phyloP scores from a whole-genome alignment of 768 basidiomycete species.

The Serpula lacrymans region DNA sequence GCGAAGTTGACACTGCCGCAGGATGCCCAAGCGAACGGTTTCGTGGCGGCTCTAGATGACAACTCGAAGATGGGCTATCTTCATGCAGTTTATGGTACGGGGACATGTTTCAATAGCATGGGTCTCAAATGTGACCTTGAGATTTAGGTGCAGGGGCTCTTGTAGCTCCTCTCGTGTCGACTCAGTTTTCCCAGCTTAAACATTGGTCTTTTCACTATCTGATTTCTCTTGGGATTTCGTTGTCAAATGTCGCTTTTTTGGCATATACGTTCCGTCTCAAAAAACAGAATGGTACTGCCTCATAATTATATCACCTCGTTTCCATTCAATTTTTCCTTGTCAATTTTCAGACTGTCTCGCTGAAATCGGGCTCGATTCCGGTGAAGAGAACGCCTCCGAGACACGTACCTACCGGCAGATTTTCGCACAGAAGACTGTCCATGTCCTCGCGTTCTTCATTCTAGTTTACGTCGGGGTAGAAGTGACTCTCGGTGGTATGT shows the following conservation, averaged over 20 bases:
- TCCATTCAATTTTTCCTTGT: not conserved
- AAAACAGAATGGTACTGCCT: slow-evolving; percentile 28
- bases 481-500: slow-evolving; percentile 32
- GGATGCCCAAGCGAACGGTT: slow-evolving; percentile 71
- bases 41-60: slow-evolving; percentile 51
- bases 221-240: slow-evolving; percentile 25
- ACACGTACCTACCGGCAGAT: slow-evolving; percentile 17
- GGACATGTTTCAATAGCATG: not conserved
- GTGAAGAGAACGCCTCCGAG: slow-evolving; percentile 9
- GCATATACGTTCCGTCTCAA: slow-evolving; percentile 24
- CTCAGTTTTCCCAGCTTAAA: slow-evolving; percentile 31
- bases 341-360: slow-evolving; percentile 24
- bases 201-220: slow-evolving; percentile 46
- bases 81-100: slow-evolving; percentile 24
- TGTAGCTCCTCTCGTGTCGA: slow-evolving; percentile 37
- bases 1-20: slow-evolving; percentile 16
- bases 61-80: slow-evolving; percentile 29
- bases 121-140: not conserved
- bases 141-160: slow-evolving; percentile 35
- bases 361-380: slow-evolving; percentile 23
- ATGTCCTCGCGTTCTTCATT: slow-evolving; percentile 40
- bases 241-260: slow-evolving; percentile 14
- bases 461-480: slow-evolving; percentile 41
- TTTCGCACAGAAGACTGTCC: slow-evolving; percentile 26
- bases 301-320: too few species aligned